These are phyloP conservation scores for Globisporangium rhizosaccharum DNA, from an alignment of 352 stramenopile species.

Conservation along the genomic window DNA sequence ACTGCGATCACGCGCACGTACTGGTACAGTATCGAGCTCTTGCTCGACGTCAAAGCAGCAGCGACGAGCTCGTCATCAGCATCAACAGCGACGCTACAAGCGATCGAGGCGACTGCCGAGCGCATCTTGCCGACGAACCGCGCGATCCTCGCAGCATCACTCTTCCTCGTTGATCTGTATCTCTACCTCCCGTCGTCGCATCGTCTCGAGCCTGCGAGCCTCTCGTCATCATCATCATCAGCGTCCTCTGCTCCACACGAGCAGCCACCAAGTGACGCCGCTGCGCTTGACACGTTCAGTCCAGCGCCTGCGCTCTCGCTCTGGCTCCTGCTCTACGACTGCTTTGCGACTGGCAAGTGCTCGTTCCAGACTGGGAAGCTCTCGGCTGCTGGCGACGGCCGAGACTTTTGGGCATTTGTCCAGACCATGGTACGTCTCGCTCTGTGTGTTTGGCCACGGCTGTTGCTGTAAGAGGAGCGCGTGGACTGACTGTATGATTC, in stretches of 20 bases:
- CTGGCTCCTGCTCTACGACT: conserved; percentile 52
- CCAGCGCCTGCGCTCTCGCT: conserved; percentile 41
- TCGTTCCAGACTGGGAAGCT: conserved; percentile 17
- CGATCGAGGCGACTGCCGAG: conserved; percentile 10
- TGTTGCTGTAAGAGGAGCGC: not conserved
- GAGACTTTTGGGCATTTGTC: conserved; percentile 50
- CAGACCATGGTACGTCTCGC: conserved; percentile 29
- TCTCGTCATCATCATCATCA: too few relatives aligned
- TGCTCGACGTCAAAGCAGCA: conserved; percentile 28
- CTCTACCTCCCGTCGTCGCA: conserved; percentile 68
- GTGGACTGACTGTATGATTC: not conserved
- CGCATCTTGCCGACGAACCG: conserved; percentile 29
- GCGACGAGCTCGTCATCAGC: not conserved
- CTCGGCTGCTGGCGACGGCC: conserved; percentile 18
- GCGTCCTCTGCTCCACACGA: not conserved
- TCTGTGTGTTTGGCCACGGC: not conserved
- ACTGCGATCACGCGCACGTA: conserved; percentile 47
- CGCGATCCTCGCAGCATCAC: conserved; percentile 38
- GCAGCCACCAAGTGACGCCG: not conserved
- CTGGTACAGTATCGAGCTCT: conserved; percentile 48
- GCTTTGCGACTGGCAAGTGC: conserved; percentile 21
- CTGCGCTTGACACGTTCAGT: not conserved
- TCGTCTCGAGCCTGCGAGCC: conserved; percentile 10
- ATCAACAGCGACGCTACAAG: not conserved
- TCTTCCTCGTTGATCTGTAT: conserved; percentile 75